Evolutionary conservation across 164 flowering plant species (phyloP), one percentile per base, ranked within the genome.

Genomic region (Liriodendron chinense): DNA sequence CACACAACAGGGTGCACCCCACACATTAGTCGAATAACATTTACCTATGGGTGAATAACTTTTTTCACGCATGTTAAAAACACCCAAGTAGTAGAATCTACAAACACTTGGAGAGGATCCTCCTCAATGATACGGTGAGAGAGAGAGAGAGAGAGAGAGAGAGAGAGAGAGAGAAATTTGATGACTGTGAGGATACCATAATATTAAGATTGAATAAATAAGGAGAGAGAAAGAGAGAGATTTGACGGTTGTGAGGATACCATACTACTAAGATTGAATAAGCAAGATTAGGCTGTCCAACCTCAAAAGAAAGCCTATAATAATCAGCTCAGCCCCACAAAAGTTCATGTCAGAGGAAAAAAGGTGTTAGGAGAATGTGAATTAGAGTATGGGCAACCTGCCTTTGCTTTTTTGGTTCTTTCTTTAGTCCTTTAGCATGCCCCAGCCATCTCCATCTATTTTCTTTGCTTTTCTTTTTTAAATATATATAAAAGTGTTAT

Each of bases 331-430:
- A 73, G 80, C 68, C 81, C 87, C 89, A 86, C 84, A 82, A 79
- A 82, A 71, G 76, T 80, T 83, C 82, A 75, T 78, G 83, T 86
- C 87, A 79, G 84, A 79, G 50, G 76, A 83, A 53, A 34, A 86
- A 89, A 87, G 77, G 77, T 78, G 77, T 82, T 82, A 82, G 89
- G 86, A 78, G 86, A 84, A 81, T 81, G 87, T 90, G 92, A 87
- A 85, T 76, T 80, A 84, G 85, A 82, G 89, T 65, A 86, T 86
- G 94, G 89, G 91, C 87, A 85, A 84, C 57, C 79, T 78, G 59
- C 70, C 81, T 82, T 81, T 81, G 69, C 82, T 71, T 80, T 81
- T 75, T 7, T 47, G 73, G 76, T 68, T 80, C 62, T 68, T 63
- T 59, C 77, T 78, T 81, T 48, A n/a, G 72, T 75, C 76, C 65